phyloP scores from a whole-genome alignment of 176 grass and related monocot genomes.

The Rhipidocladum racemiflorum region DNA sequence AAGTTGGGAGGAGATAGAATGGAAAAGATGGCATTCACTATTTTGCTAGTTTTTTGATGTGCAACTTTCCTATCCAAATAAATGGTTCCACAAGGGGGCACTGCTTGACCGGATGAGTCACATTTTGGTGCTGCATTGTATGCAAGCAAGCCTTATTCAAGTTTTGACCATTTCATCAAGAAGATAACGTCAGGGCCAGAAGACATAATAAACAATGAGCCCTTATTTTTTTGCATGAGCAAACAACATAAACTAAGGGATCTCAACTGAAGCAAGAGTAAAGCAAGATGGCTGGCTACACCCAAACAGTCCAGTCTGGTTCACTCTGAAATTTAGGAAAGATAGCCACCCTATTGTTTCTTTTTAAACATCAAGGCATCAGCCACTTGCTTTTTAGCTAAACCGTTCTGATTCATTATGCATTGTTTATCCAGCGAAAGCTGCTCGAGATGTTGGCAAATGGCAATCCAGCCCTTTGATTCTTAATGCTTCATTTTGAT shows the following conservation, averaged over 20 bases:
- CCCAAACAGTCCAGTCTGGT: constrained; percentile 5
- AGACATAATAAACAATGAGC: constrained; percentile 1
- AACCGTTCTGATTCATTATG: neutral
- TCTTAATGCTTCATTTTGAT: neutral
- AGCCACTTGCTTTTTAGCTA: neutral
- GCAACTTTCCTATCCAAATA: neutral
- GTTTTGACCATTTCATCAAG: neutral
- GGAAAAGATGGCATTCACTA: neutral
- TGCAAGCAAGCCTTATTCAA: neutral
- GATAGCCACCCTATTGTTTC: constrained; percentile 1
- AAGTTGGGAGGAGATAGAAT: neutral
- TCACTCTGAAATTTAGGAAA: neutral
- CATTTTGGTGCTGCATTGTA: neutral
- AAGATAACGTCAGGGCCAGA: neutral
- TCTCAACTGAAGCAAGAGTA: neutral
- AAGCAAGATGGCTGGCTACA: neutral
- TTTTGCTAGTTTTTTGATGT: neutral
- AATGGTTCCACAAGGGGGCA: neutral
- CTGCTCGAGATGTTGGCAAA: neutral
- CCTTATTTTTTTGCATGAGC: neutral
- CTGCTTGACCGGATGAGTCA: neutral
- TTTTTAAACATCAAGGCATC: neutral
- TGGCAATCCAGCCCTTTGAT: neutral
- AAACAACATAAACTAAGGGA: neutral
- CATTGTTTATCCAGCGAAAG: neutral